phyloP scores from a whole-genome alignment of 1,284 basidiomycete genomes.

The Moesziomyces sp. region DNA sequence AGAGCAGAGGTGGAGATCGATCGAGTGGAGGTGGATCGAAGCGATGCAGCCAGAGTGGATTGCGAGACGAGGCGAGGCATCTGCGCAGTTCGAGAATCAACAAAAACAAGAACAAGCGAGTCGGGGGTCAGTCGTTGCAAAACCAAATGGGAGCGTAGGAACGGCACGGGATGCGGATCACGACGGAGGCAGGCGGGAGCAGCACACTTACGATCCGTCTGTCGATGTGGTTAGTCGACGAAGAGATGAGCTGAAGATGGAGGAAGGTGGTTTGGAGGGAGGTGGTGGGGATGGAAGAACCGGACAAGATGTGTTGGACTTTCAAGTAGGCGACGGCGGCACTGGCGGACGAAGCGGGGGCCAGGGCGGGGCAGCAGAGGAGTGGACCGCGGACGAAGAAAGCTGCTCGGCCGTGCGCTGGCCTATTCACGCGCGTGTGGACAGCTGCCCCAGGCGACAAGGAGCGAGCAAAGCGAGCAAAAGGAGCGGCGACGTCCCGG shows the following conservation, averaged over 20 bases:
- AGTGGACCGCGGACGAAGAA: neutral
- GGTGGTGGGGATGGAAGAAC: conserved; percentile 13
- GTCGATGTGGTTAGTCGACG: conserved; percentile 24
- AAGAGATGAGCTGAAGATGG: conserved; percentile 7
- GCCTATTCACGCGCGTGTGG: neutral
- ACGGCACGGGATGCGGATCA: too few relatives aligned
- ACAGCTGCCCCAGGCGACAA: neutral
- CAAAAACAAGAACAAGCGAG: neutral
- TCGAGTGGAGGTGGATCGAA: conserved; percentile 49
- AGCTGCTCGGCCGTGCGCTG: neutral
- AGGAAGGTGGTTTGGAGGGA: conserved; percentile 3
- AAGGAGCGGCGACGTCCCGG: too few relatives aligned
- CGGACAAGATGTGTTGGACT: conserved; percentile 5
- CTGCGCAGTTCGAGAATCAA: conserved; percentile 4
- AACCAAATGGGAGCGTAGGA: too few relatives aligned
- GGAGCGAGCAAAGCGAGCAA: neutral
- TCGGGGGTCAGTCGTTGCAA: neutral
- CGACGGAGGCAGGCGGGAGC: neutral
- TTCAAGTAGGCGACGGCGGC: conserved; percentile 9
- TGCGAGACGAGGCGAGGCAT: conserved; percentile 56
- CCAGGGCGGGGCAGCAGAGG: neutral
- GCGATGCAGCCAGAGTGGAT: conserved; percentile 50
- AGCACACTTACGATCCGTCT: conserved; percentile 35
- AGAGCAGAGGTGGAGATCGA: conserved; percentile 51
- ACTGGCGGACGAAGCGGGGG: neutral